Evolutionary conservation across 805 yeast genomes (phyloP).

Genomic region (Barnettozyma salicaria): DNA sequence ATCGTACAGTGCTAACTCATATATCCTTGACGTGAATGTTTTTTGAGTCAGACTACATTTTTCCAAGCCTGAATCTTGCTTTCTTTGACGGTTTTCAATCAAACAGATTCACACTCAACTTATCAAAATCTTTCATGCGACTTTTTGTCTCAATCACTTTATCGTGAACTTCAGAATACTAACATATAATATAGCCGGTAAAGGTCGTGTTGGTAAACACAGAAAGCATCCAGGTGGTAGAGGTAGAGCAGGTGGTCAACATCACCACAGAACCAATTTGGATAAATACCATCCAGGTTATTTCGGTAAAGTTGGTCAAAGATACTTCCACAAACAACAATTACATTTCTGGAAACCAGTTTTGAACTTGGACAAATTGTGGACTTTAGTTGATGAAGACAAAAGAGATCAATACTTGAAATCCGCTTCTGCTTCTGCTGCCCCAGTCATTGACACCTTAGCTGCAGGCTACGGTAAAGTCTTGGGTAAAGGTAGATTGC

Average conservation of each 20-base stretch:
- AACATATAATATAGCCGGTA: slow-evolving; percentile 72
- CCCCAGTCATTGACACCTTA: slow-evolving; percentile 98
- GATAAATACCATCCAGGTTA: slow-evolving; percentile 99
- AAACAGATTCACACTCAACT: no score
- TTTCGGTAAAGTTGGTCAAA: slow-evolving; percentile 99
- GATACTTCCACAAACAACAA: slow-evolving; percentile 96
- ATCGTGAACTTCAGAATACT: slow-evolving; percentile 19
- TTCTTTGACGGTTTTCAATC: no score
- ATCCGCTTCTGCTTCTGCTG: slow-evolving; percentile 79
- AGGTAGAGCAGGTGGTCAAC: slow-evolving; percentile 99
- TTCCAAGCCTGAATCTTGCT: no score
- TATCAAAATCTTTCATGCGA: not conserved
- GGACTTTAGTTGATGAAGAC: slow-evolving; percentile 93
- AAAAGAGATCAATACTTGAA: slow-evolving; percentile 91
- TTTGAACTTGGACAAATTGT: slow-evolving; percentile 95
- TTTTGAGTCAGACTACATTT: no score
- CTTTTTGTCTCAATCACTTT: not conserved
- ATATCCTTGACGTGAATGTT: no score
- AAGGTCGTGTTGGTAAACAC: slow-evolving; percentile 99
- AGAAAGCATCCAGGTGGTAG: slow-evolving; percentile 99
- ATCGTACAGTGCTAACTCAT: no score
- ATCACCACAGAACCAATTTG: slow-evolving; percentile 99
- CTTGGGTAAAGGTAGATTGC: slow-evolving; percentile 98
- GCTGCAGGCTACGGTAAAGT: slow-evolving; percentile 99
- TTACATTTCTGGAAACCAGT: slow-evolving; percentile 97